Conservation (phyloP, 2,329 filamentous ascomycete genomes). For the Calonectria pauciramosa region DNA sequence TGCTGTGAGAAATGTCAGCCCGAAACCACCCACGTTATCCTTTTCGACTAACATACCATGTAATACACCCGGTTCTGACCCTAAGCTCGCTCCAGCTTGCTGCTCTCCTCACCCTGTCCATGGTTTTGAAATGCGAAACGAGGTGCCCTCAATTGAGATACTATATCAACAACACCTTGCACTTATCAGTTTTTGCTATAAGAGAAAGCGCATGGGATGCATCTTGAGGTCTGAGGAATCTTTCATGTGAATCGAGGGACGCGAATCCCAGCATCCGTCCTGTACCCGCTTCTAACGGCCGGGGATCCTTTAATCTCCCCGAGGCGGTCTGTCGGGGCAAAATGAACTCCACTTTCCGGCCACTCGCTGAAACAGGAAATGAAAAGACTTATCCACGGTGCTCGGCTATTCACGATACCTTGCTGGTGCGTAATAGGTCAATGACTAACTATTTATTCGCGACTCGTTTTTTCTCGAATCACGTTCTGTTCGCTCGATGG, state of each 20-base stretch:
- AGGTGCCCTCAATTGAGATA: not conserved
- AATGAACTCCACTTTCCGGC: not conserved
- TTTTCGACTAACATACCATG: constrained; percentile 1
- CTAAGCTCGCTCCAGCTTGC: not conserved
- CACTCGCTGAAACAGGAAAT: not conserved
- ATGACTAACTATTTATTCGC: not conserved
- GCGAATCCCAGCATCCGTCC: not conserved
- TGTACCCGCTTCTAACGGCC: constrained; percentile 1
- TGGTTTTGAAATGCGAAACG: not conserved
- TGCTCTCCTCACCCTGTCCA: not conserved
- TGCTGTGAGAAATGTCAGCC: not conserved
- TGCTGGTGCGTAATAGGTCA: not conserved
- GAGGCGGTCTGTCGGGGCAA: not conserved
- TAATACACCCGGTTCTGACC: not conserved
- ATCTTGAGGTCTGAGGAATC: not conserved
- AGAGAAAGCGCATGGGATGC: no score
- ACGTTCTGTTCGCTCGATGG: not conserved
- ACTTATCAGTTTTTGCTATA: not conserved
- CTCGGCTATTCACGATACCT: not conserved
- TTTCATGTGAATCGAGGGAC: not conserved
- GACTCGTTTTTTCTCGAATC: not conserved
- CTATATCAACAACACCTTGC: not conserved
- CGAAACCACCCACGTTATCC: not conserved
- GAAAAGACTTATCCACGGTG: not conserved
- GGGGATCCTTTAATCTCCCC: not conserved